Base-by-base conservation (phyloP, 805 yeast genomes). In the Suhomyces sp. region DNA sequence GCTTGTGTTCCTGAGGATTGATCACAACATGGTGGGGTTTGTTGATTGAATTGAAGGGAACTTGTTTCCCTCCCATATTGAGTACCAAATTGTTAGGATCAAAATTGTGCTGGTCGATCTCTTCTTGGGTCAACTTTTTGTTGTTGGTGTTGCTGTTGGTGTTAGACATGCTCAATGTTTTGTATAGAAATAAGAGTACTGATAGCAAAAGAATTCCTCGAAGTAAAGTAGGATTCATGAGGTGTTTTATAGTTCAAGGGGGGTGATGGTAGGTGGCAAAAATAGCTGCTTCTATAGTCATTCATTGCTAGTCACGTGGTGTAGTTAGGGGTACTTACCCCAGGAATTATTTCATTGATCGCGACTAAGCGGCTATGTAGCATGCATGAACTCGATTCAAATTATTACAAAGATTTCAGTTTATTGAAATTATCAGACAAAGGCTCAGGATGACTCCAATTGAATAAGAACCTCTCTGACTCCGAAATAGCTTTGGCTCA, bases 11-110 rank as follows among this genome's bases (percentile, higher is more conserved):
- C 14, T 33, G 25, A 7, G 65, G 65, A 14, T 55, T 53, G 19
- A 44, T 33, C 12, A 40, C 38, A 12, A 54, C 67, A 20, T 54
- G 33, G 42, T 68, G 74, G 4, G 74, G 74, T 40, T 62, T 64
- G 48, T 56, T 65, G 42, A 68, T 60, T 28, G 34, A 33, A 31
- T 46, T 48, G 39, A 63, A 58, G 5, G 72, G 73, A 8, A 68
- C 68, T 36, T 46, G 47, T 36, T 51, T 54, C 28, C 69, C 70
- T 14, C 64, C 66, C 25, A 68, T 48, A 31, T 64, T 48, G 18
- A 63, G 55, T 11, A 51, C 34, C 23, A 60, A 38, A 27, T 48
- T 50, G 20, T 58, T 53, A 6, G 55, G 48, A 26, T 44, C 43
- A 18, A 45, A 42, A 31, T 43, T 23, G 15, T 33, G 31, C 25